A percentile compares a stretch with the other conserved stretches of the same genome.
Evolutionary conservation across 192 early-diverging fungal species (phyloP).

Genomic region (Podila minutissima): DNA sequence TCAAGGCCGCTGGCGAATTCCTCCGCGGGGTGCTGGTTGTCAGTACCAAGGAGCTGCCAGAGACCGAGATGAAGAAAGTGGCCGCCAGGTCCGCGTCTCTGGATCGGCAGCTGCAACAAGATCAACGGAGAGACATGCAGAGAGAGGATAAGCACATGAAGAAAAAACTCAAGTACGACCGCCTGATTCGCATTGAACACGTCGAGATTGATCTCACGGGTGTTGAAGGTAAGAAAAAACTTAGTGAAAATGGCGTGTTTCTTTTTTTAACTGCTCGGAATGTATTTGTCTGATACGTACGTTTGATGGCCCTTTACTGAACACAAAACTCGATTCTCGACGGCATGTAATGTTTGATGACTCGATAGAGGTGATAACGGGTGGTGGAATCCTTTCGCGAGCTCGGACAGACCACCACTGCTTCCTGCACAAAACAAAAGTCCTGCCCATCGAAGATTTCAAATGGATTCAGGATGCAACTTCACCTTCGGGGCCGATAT

Average conservation of each 20-base stretch:
- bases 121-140: background rate
- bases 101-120: background rate
- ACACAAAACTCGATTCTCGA: background rate
- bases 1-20: constrained; percentile 38
- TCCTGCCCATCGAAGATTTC: constrained; percentile 22
- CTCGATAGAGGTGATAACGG: constrained; percentile 25
- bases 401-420: constrained; percentile 33
- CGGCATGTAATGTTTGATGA: background rate
- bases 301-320: background rate
- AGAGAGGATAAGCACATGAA: background rate
- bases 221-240: constrained; percentile 22
- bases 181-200: constrained; percentile 15
- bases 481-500: background rate
- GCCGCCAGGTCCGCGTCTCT: background rate
- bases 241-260: background rate
- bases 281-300: background rate
- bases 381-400: constrained; percentile 27
- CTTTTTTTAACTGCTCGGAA: background rate
- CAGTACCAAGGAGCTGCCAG: constrained; percentile 19
- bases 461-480: constrained; percentile 16
- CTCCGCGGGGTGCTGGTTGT: constrained; percentile 33
- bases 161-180: constrained; percentile 5
- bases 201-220: constrained; percentile 43
- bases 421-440: constrained; percentile 32
- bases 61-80: constrained; percentile 12